Base-by-base conservation (phyloP, 306 rosid species). In the Rubus idaeus region DNA sequence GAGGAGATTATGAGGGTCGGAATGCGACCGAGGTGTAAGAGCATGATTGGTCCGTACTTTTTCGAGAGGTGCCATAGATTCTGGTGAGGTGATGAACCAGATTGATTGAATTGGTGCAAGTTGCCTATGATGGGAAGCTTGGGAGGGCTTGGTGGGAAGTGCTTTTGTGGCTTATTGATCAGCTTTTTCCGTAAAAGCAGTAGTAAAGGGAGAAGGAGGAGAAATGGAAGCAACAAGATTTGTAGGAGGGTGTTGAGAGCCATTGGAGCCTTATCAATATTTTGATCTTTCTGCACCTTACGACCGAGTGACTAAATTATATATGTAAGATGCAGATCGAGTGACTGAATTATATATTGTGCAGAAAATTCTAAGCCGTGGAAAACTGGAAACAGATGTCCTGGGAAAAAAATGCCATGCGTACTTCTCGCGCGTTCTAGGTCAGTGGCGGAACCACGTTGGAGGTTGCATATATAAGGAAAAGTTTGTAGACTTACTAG, bases 101-200 rank as follows among this genome's bases (percentile, higher is more conserved):
- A 62, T 35, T 30, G 42, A 30, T 10, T 5, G 20, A 86, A 16
- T 52, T 86, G 83, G 64, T 78, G 88, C 46, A 85, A 71, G 81
- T 85, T 85, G 0, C 89, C 86, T 41, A 80, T 74, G 20, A 86
- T 12, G 4, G 89, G 89, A 51, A 86, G 81, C 86, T 41, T 73
- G 2, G 83, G 77, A 46, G 89, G 89, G 62, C 81, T 35, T 8
- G 87, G 86, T 10, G 84, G 86, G 42, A 64, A 11, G 1, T 1
- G 10, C 12, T 23, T 51, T 17, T 55, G 17, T 40, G 37, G 30
- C 39, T 13, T 51, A 3, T 4, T 30, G 35, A 30, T 37, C 30
- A 17, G 60, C n/a, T 5, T 20, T 81, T 60, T 58, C 21, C 67
- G 30, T 18, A 58, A 26, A n/a, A 78, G 17, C 39, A 81, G 5